These are phyloP conservation scores for Gossypium sturtianum DNA, from an alignment of 345 rosid genomes.

Conservation along the genomic window DNA sequence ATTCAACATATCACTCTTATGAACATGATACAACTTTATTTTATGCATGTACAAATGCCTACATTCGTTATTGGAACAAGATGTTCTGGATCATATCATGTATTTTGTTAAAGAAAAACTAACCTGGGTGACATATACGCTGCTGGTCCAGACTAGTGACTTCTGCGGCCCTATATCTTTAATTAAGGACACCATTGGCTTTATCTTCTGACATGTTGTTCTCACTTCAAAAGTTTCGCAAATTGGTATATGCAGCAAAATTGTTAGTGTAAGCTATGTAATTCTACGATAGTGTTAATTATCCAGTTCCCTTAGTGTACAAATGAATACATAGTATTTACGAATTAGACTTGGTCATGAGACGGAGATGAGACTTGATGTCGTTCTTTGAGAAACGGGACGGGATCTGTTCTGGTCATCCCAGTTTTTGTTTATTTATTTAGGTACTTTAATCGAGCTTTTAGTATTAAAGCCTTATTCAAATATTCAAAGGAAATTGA, in stretches of 20 bases:
- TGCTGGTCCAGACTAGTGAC: background rate
- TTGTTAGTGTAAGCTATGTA: background rate
- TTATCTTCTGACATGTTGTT: background rate
- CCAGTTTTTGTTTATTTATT: background rate
- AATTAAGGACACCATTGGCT: background rate
- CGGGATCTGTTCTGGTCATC: background rate
- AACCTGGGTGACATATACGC: too few relatives aligned
- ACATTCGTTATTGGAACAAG: background rate
- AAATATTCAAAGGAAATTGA: background rate
- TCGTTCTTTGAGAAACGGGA: background rate
- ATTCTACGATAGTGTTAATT: background rate
- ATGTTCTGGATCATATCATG: background rate
- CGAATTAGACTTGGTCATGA: background rate
- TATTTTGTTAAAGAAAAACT: background rate
- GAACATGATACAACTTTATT: background rate
- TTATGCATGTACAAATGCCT: too few relatives aligned
- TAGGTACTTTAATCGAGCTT: background rate
- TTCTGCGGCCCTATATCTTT: background rate
- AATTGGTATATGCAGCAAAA: conserved; percentile 1
- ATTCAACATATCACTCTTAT: background rate
- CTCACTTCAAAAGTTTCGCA: background rate
- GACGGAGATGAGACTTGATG: background rate
- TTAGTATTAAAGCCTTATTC: background rate
- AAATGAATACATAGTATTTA: background rate
- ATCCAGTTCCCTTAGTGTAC: background rate